phyloP scores from a whole-genome alignment of 2,329 filamentous ascomycete species.

The Botrytis paeoniae region DNA sequence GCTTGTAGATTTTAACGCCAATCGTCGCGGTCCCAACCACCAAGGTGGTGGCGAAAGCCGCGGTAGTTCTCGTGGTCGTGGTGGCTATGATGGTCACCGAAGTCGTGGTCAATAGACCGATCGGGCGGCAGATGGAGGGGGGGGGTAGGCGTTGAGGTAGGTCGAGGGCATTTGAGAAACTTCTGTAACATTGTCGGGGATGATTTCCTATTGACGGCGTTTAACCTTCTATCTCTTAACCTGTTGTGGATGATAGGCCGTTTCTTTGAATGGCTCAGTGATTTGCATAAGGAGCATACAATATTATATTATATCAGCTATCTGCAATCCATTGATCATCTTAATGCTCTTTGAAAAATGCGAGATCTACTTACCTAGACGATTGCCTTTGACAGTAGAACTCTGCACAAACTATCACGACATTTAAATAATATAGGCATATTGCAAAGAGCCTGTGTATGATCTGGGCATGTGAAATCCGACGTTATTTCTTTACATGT shows the following conservation, averaged over 20 bases:
- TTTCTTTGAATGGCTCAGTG: no score
- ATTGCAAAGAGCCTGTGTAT: not conserved
- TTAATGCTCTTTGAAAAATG: accelerated
- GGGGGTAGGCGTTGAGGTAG: no score
- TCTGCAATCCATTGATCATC: not conserved
- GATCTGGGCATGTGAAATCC: no score
- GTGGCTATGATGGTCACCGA: not conserved
- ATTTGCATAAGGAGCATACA: no score
- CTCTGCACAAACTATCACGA: not conserved
- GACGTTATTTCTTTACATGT: not conserved
- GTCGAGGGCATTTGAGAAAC: no score
- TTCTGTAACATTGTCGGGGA: no score
- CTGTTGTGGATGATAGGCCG: no score
- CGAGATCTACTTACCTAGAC: not conserved
- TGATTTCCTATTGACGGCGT: no score
- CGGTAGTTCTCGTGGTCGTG: not conserved
- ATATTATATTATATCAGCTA: not conserved
- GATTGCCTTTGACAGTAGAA: no score
- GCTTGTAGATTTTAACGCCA: not conserved
- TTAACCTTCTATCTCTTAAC: no score
- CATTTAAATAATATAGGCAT: not conserved
- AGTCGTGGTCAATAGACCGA: not conserved
- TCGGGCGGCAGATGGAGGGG: no score
- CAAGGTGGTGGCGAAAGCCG: not conserved
- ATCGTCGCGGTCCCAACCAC: not conserved